phyloP scores from a whole-genome alignment of 2,329 filamentous ascomycete genomes.

The Bimuria novae-zelandiae region DNA sequence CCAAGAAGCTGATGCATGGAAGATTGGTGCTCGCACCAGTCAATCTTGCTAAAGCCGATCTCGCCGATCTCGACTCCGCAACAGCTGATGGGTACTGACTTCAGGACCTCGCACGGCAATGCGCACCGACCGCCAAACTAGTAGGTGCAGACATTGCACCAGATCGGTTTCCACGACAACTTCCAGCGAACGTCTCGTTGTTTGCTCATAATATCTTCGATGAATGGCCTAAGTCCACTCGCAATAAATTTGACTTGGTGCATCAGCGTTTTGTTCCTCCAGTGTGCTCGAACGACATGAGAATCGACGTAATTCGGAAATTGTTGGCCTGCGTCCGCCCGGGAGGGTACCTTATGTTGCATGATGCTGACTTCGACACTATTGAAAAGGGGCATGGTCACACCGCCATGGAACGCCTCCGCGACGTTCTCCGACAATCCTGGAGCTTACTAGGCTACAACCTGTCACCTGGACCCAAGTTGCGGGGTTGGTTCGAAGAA shows the following conservation, averaged over 20 bases:
- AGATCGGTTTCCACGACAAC: background rate
- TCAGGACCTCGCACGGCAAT: constrained; percentile 3
- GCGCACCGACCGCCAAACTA: constrained; percentile 1
- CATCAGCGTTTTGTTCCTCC: constrained; percentile 15
- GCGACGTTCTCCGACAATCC: constrained; percentile 1
- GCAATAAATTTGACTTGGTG: constrained; percentile 7
- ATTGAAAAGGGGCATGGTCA: constrained; percentile 6
- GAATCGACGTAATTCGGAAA: constrained; percentile 1
- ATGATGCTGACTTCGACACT: constrained; percentile 15
- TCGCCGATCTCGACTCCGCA: constrained; percentile 17
- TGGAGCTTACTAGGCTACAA: constrained; percentile 4
- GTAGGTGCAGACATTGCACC: constrained; percentile 16
- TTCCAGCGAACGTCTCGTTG: constrained; percentile 3
- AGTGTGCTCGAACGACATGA: background rate
- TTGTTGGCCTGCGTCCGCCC: constrained; percentile 12
- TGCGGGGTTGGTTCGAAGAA: background rate
- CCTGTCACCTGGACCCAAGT: constrained; percentile 7
- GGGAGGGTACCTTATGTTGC: constrained; percentile 15
- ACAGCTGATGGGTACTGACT: constrained; percentile 20
- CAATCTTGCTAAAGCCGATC: background rate
- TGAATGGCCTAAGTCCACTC: constrained; percentile 5
- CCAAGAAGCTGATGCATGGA: constrained; percentile 8
- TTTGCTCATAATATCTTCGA: constrained; percentile 10
- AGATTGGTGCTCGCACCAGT: constrained; percentile 14
- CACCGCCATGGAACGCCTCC: constrained; percentile 7